Base-by-base conservation (phyloP, 805 yeast species). In the Zygosaccharomyces kombuchaensis region DNA sequence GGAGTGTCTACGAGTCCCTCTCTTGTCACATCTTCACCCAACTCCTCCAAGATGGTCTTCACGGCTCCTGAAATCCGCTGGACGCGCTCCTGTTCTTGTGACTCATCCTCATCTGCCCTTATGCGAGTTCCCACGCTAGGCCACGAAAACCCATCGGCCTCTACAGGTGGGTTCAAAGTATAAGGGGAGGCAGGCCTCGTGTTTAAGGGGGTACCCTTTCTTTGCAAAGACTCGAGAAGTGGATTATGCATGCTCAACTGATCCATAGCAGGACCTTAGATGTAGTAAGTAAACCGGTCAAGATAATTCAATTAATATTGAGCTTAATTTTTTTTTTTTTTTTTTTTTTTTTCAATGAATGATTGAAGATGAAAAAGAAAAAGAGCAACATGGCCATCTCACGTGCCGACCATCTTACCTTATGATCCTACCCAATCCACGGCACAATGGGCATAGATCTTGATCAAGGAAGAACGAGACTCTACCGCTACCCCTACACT, bases 1-100 rank as follows among this genome's bases (percentile, higher is more conserved):
- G 99, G 99, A 1, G 99, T 93, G 60, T 89, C 96, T 57, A 85
- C 67, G 9, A 93, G 70, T 1, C 99, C 99, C 62, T 89, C 96
- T 54, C 99, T 75, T 16, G 73, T 73, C 1, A 82, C 81, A 59
- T 93, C 97, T 66, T 93, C 99, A 26, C 99, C 99, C 27, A 93
- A 69, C 63, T 93, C 97, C 4, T 75, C 67, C 52, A 93, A 69
- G 47, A 89, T 82, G 10, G 82, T 76, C 36, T 56, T 59, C 4
- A 91, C 95, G 0, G 98, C 98, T 25, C 63, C 81, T 5, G 96
- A 89, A 38, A 91, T 91, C 49, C 96, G 76, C 36, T 66, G 52
- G 55, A 86, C 87, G 51, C 97, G 76, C 2, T 75, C 81, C 42
- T 66, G 60, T 9, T 81, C 79, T 55, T 84, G 88, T 37, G 79